These are phyloP conservation scores for Amauroascus verrucosus DNA, from an alignment of 2,329 filamentous ascomycete genomes.

Conservation along the genomic window DNA sequence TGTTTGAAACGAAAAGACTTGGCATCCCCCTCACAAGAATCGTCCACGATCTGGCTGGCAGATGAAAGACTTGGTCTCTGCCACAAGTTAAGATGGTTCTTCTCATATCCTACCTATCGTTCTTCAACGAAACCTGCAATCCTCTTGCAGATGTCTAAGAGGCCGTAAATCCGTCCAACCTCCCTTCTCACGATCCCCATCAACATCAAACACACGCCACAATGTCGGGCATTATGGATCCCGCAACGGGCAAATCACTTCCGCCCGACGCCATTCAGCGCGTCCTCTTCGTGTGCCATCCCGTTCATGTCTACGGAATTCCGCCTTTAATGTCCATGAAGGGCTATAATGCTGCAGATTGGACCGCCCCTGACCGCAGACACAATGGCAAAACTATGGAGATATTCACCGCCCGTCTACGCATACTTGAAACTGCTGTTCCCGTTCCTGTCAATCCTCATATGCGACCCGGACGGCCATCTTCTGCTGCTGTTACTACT, in stretches of 20 bases:
- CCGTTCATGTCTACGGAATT: constrained; percentile 79
- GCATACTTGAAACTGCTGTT: constrained; percentile 64
- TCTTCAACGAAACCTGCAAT: background rate
- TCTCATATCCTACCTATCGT: background rate
- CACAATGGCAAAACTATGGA: constrained; percentile 55
- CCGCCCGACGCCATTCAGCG: constrained; percentile 72
- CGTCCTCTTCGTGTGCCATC: constrained; percentile 63
- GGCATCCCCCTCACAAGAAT: background rate
- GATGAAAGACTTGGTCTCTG: background rate
- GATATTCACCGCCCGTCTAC: constrained; percentile 77
- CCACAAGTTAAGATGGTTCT: background rate
- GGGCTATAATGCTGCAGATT: constrained; percentile 66
- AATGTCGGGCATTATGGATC: constrained; percentile 46
- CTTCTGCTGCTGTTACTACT: background rate
- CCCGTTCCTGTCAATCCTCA: constrained; percentile 21
- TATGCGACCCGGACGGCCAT: constrained; percentile 17
- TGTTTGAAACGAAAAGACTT: background rate
- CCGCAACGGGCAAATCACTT: constrained; percentile 57
- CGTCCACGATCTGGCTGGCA: background rate
- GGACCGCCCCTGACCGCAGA: constrained; percentile 50
- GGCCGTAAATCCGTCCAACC: background rate
- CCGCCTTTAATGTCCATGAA: constrained; percentile 67
- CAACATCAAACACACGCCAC: too few relatives aligned
- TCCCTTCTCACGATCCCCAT: too few relatives aligned
- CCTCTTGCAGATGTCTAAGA: background rate